Evolutionary conservation across 805 yeast genomes (phyloP), one percentile per base, ranked within the genome.

Genomic region (Schwanniomyces sp.): DNA sequence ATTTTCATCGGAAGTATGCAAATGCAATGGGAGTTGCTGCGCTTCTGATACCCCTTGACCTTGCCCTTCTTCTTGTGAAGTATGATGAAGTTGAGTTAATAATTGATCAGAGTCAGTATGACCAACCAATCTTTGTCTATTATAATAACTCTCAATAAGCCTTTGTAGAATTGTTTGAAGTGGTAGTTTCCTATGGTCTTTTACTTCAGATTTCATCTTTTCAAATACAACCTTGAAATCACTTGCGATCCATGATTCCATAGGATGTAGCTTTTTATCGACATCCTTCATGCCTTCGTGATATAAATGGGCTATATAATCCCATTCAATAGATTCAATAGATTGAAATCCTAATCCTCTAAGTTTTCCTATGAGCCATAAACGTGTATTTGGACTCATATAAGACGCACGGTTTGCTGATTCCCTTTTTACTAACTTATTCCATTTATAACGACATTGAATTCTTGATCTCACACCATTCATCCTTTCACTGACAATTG

Each of bases 401-500:
- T 57, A 58, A 18, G 66, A 51, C 2, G 67, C 54, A 12, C 73
- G 55, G n/a, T 57, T 54, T 32, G 59, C 53, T 18, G 70, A 60
- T 51, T 84, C 86, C 49, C 86, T 73, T 57, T 82, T 84, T 45
- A 84, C 67, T 5, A 91, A 59, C 67, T 91, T 92, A 61, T 86
- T 86, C 97, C 97, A 92, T 63, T 92, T 92, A 67, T 92, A 92
- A 49, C 98, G 80, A 64, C 97, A 91, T 67, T 92, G 98, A 53
- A 92, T 91, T 56, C 98, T 77, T 1, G 96, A 87, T 52, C 98
- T 78, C 1, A 82, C 74, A 2, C 97, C 97, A 29, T 88, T 85
- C 96, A 92, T 90, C 43, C 80, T 73, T 62, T 92, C 98, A 59
- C 92, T 84, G 3, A 92, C 95, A 5, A 83, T 72, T 0, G 97